These are phyloP conservation scores for Tolypocladium sp. DNA, from an alignment of 2,329 filamentous ascomycete genomes.

Conservation along the genomic window DNA sequence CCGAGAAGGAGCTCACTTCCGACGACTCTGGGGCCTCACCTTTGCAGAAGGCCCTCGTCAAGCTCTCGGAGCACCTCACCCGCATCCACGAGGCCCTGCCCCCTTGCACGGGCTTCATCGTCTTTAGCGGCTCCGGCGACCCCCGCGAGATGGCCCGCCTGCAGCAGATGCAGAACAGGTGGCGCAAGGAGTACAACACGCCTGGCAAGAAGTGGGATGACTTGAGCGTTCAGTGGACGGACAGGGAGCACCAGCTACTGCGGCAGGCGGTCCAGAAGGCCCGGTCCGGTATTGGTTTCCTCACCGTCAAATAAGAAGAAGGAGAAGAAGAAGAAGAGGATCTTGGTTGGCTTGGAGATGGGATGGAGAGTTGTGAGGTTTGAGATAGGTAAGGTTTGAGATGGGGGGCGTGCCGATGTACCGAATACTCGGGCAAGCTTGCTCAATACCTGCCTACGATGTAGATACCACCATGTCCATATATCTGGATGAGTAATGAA, in stretches of 20 bases:
- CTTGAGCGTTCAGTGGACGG: slow-evolving; percentile 59
- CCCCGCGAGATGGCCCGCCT: slow-evolving; percentile 57
- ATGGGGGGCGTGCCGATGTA: not conserved
- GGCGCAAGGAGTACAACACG: slow-evolving; percentile 55
- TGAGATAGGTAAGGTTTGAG: not conserved
- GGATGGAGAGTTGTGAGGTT: not conserved
- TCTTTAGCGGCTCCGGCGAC: slow-evolving; percentile 59
- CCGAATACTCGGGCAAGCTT: not conserved
- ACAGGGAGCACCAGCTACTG: slow-evolving; percentile 54
- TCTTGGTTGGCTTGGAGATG: not conserved
- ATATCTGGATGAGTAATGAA: not conserved
- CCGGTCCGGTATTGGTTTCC: slow-evolving; percentile 54
- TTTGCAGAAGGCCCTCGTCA: slow-evolving; percentile 36
- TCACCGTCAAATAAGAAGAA: slow-evolving; percentile 49
- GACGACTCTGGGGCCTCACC: slow-evolving; percentile 13
- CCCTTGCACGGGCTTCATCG: slow-evolving; percentile 54
- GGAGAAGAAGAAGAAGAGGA: slow-evolving; percentile 13
- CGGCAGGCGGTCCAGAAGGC: slow-evolving; percentile 47
- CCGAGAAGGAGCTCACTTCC: slow-evolving; percentile 4
- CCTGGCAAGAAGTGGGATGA: slow-evolving; percentile 58
- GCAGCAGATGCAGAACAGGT: slow-evolving; percentile 50
- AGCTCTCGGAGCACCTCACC: slow-evolving; percentile 39
- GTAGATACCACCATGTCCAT: not conserved
- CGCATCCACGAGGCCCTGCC: slow-evolving; percentile 50
- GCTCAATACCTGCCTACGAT: not conserved